Evolutionary conservation across 225 moss, liverwort and hornwort genomes (phyloP).

Genomic region (Pseudisothecium myosuroides): DNA sequence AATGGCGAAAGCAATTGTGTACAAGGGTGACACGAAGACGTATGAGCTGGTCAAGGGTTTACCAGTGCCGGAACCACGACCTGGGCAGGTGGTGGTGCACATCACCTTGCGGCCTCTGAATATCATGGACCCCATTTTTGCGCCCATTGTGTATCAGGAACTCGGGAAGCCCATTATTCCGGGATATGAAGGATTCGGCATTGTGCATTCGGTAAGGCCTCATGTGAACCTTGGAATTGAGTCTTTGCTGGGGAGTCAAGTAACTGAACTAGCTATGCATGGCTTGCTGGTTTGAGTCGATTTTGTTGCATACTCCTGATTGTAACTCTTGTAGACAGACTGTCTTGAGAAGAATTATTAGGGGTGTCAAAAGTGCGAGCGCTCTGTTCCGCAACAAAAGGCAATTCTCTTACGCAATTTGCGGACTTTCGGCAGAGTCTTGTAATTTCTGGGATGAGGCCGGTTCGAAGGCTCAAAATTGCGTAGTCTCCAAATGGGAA

Average conservation of each 20-base stretch:
- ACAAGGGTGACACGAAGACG: background rate
- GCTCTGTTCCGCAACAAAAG: background rate
- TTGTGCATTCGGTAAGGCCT: constrained; percentile 6
- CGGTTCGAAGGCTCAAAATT: background rate
- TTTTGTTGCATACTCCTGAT: background rate
- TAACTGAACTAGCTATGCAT: background rate
- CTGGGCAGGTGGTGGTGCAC: constrained; percentile 8
- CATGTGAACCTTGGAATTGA: background rate
- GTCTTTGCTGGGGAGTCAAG: background rate
- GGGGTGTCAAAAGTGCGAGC: background rate
- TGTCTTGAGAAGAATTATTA: too few species aligned
- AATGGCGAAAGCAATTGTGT: constrained; percentile 2
- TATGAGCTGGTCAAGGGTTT: background rate
- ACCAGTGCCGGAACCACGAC: background rate
- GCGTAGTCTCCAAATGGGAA: background rate
- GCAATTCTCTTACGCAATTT: background rate
- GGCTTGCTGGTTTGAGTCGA: background rate
- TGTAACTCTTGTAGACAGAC: background rate
- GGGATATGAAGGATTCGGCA: constrained; percentile 21
- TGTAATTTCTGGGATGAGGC: background rate
- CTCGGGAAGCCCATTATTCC: background rate
- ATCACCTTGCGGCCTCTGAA: constrained; percentile 12
- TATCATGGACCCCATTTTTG: background rate
- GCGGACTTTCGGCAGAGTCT: background rate
- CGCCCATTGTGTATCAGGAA: background rate